phyloP scores from a whole-genome alignment of 345 rosid species.

The Rhodamnia rubescens region DNA sequence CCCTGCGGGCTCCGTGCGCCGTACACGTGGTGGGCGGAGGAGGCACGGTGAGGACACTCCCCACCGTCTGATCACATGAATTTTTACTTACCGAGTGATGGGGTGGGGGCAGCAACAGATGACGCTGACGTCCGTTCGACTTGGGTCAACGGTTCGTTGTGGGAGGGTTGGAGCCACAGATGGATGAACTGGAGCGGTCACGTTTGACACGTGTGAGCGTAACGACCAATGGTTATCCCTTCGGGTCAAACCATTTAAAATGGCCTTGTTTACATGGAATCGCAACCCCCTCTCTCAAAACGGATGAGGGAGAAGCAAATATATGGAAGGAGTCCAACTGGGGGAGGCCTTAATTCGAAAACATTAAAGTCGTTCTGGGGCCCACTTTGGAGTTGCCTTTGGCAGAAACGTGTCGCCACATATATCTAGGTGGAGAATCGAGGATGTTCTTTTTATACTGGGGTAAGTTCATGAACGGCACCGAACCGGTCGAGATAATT shows the following conservation, averaged over 20 bases:
- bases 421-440: not conserved
- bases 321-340: not conserved
- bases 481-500: too few species aligned
- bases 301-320: too few species aligned
- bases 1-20: not conserved
- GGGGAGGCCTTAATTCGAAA: not conserved
- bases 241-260: not conserved
- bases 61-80: not conserved
- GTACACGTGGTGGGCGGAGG: not conserved
- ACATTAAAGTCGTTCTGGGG: not conserved
- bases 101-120: not conserved
- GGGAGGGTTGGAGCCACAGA: not conserved
- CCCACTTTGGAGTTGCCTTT: not conserved
- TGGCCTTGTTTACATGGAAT: not conserved
- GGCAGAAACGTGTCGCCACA: conserved; percentile 51
- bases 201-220: not conserved
- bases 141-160: not conserved
- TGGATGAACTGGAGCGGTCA: not conserved
- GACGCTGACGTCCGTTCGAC: not conserved
- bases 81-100: not conserved
- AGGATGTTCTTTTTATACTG: not conserved
- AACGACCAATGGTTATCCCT: conserved; percentile 5
- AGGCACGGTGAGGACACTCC: not conserved
- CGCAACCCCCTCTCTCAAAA: not conserved
- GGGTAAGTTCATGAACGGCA: not conserved